Percentiles rank a stretch among this genome's conserved stretches.
These are phyloP conservation scores for Cercophora samala DNA, from an alignment of 495 filamentous ascomycete genomes.

Conservation along the genomic window DNA sequence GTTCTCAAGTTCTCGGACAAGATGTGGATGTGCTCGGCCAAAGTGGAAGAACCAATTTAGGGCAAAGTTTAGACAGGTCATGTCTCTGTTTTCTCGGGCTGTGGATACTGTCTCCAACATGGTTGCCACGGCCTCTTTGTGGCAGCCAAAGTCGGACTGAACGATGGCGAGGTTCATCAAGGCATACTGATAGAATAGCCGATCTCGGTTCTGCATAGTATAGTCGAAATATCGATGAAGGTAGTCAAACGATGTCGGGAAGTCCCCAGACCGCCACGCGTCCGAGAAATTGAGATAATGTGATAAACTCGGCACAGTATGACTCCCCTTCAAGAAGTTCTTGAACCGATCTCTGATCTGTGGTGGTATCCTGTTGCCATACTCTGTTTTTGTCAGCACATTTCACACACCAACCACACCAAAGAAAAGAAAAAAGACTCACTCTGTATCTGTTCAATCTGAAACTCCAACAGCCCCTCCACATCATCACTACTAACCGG, in stretches of 20 bases:
- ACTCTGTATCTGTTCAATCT: constrained; percentile 84
- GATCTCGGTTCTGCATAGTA: constrained; percentile 82
- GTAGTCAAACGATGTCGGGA: constrained; percentile 81
- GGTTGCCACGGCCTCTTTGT: constrained; percentile 82
- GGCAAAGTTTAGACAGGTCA: constrained; percentile 88
- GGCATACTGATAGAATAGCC: constrained; percentile 90
- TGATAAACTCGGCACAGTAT: constrained; percentile 64
- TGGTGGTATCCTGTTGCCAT: constrained; percentile 66
- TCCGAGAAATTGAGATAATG: constrained; percentile 88
- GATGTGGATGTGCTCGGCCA: constrained; percentile 73
- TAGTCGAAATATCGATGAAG: constrained; percentile 97
- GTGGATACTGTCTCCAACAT: constrained; percentile 92
- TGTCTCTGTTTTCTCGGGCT: constrained; percentile 87
- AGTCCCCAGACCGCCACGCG: constrained; percentile 87
- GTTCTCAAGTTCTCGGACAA: constrained; percentile 66
- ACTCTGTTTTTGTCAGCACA: constrained; percentile 21
- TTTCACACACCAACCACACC: too few relatives aligned
- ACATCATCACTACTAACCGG: constrained; percentile 76
- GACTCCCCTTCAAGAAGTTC: constrained; percentile 61
- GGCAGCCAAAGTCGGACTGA: constrained; percentile 92
- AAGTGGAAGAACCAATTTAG: constrained; percentile 98
- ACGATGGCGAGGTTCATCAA: constrained; percentile 90
- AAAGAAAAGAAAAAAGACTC: constrained; percentile 28
- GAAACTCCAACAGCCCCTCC: constrained; percentile 79
- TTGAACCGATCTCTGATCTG: constrained; percentile 63